A percentile compares a stretch with the other conserved stretches of the same genome.
Conservation (phyloP, 768 basidiomycete species). For the Pisolithus orientalis region DNA sequence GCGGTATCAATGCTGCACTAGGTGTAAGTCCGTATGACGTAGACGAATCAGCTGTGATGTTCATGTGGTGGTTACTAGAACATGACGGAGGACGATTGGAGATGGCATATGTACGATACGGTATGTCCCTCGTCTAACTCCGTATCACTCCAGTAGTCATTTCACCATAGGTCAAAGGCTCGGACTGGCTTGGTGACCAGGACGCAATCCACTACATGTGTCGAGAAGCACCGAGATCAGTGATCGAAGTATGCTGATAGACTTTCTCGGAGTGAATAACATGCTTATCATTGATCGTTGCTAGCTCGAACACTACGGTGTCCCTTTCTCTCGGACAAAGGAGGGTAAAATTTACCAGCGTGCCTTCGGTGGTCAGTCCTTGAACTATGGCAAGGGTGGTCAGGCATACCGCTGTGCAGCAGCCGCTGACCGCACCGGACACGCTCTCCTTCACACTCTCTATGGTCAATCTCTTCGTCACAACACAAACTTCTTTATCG, state of each 20-base stretch:
- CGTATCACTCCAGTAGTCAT: constrained; percentile 1
- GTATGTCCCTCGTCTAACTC: constrained; percentile 37
- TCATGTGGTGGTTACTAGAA: constrained; percentile 44
- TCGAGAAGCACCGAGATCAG: constrained; percentile 89
- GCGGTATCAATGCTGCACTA: constrained; percentile 96
- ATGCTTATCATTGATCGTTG: not conserved
- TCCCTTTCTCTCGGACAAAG: constrained; percentile 96
- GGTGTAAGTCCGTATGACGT: constrained; percentile 50
- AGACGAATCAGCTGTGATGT: not conserved
- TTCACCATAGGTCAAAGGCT: constrained; percentile 85
- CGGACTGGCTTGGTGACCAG: constrained; percentile 99
- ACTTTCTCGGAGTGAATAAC: not conserved
- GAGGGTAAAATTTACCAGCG: constrained; percentile 99
- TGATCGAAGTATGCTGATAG: constrained; percentile 65
- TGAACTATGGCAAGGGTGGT: constrained; percentile 96
- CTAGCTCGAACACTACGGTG: constrained; percentile 96
- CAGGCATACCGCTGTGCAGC: constrained; percentile 99
- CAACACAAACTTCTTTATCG: constrained; percentile 99
- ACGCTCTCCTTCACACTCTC: constrained; percentile 96
- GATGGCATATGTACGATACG: constrained; percentile 98
- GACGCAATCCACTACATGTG: constrained; percentile 99
- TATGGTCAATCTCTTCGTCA: constrained; percentile 99
- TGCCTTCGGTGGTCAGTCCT: constrained; percentile 96
- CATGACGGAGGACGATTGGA: constrained; percentile 99
- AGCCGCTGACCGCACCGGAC: constrained; percentile 97